Base-by-base conservation (phyloP, 352 stramenopile species). In the Blastocystis sp. region DNA sequence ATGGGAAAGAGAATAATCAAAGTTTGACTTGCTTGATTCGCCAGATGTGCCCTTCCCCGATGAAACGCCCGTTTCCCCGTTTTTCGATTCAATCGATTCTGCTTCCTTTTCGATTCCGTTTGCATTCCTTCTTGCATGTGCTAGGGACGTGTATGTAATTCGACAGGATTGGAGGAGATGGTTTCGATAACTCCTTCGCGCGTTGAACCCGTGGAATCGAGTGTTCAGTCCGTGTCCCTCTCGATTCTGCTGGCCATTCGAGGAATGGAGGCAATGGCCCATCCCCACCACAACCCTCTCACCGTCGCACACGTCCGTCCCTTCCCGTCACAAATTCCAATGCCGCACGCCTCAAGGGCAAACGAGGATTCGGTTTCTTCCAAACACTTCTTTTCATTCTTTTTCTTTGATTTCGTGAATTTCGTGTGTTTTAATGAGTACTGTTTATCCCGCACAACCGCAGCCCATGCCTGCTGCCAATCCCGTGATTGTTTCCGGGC, bases 11-110 rank as follows among this genome's bases (percentile, higher is more conserved):
- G 19, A n/a, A 21, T 70, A 38, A 52, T 52, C n/a, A 69, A 45
- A 67, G 14, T 56, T 23, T 84, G 21, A 41, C 41, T 81, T 62
- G 21, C n/a, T 64, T 66, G 19, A 64, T n/a, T 65, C 53, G 67
- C 3, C 17, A 19, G 7, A 77, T 40, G 5, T 40, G 17, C 45
- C 38, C 38, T 84, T 61, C 21, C 69, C 43, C 53, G 40, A 74
- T n/a, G 64, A 74, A 74, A 74, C 64, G 28, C 64, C 64, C 64
- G 21, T 74, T 48, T 45, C 19, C 21, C 64, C 23, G 10, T 48
- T 74, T 52, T 48, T 56, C 5, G 14, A 56, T 56, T 14, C 1
- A 56, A 0, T 56, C 14, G 19, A 19, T 76, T 56, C 38, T 56
- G 28, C 17, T 71, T 71, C 28, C 28, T 34, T 34, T 34, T 34